Evolutionary conservation across 148 eudicot genomes (phyloP).

Genomic region (Camellia japonica): DNA sequence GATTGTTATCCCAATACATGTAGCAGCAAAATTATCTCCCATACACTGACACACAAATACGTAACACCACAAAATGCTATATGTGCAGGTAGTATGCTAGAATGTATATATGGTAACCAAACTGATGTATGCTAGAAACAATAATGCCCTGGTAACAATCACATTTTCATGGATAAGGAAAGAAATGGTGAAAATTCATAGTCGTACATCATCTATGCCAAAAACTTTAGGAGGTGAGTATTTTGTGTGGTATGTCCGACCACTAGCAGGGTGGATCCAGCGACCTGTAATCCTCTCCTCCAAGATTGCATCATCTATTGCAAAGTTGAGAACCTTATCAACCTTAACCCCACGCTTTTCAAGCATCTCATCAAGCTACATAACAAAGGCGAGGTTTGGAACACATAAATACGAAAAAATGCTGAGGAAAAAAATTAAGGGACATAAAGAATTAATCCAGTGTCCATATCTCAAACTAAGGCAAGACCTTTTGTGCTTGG

Average conservation of each 20-base stretch:
- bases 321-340: conserved; percentile 79
- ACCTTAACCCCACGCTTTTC: conserved; percentile 64
- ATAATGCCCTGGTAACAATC: neutral
- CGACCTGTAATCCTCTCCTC: conserved; percentile 86
- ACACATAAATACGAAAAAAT: neutral
- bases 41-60: neutral
- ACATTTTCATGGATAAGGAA: neutral
- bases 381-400: neutral
- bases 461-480: neutral
- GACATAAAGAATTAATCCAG: neutral
- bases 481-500: conserved; percentile 86
- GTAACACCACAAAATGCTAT: neutral
- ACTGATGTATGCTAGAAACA: neutral
- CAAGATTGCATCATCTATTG: conserved; percentile 66
- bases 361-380: conserved; percentile 86
- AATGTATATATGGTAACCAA: neutral
- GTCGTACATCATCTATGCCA: conserved; percentile 70
- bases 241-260: conserved; percentile 81
- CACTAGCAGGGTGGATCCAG: conserved; percentile 78
- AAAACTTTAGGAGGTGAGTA: conserved; percentile 74
- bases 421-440: neutral
- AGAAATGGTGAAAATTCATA: neutral
- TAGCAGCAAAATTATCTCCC: neutral
- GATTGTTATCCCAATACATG: neutral
- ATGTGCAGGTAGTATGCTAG: conserved; percentile 6